Evolutionary conservation across 768 basidiomycete species (phyloP).

Genomic region (Tricholoma bakamatsutake): DNA sequence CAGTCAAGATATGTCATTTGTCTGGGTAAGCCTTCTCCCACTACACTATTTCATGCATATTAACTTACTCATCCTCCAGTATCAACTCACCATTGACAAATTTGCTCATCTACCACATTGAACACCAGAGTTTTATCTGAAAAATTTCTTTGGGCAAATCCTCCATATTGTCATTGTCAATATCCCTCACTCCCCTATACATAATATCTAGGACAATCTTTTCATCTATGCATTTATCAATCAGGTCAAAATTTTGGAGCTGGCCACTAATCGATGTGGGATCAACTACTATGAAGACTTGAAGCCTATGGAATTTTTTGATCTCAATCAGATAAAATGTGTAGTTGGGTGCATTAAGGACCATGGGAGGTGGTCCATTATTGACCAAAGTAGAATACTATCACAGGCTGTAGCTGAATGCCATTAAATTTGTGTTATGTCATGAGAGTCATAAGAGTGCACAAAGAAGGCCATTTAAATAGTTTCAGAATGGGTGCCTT

Average conservation of each 20-base stretch:
- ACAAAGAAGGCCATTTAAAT: neutral
- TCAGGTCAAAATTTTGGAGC: neutral
- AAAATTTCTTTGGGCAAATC: slow-evolving; percentile 25
- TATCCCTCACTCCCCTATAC: slow-evolving; percentile 10
- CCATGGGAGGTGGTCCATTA: neutral
- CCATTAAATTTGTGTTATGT: neutral
- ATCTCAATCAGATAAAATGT: slow-evolving; percentile 21
- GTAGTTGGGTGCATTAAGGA: slow-evolving; percentile 19
- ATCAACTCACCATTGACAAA: slow-evolving; percentile 25
- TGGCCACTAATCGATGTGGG: slow-evolving; percentile 8
- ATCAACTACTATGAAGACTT: slow-evolving; percentile 17
- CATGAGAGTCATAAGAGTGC: neutral
- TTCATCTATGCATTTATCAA: slow-evolving; percentile 21
- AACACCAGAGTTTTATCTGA: slow-evolving; percentile 8
- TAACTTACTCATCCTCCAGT: slow-evolving; percentile 16
- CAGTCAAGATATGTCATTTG: slow-evolving; percentile 24
- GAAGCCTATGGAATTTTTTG: slow-evolving; percentile 18
- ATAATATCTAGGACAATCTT: slow-evolving; percentile 11
- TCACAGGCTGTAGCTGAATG: neutral
- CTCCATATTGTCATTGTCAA: slow-evolving; percentile 21
- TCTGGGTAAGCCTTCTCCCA: slow-evolving; percentile 23
- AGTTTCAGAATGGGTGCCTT: neutral
- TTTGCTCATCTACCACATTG: slow-evolving; percentile 10
- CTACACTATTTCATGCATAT: neutral
- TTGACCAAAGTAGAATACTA: neutral